phyloP scores from a whole-genome alignment of 1,284 basidiomycete genomes.

The Cronartium quercuum region DNA sequence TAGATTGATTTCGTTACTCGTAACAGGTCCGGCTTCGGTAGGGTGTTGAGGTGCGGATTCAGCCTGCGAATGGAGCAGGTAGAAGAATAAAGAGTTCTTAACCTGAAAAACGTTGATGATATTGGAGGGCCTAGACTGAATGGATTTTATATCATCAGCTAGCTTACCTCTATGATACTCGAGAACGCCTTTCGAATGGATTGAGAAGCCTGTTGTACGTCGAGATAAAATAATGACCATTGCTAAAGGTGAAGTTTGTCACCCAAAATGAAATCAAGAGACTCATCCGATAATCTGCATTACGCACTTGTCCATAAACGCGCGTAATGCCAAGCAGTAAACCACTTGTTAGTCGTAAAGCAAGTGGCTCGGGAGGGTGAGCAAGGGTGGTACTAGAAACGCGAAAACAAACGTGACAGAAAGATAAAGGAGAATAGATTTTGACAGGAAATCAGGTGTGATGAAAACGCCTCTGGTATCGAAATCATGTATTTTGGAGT shows the following conservation, averaged over 20 bases:
- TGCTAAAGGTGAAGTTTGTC: background rate
- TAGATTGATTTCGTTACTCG: background rate
- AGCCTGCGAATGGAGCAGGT: no score
- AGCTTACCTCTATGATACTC: background rate
- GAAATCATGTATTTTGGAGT: background rate
- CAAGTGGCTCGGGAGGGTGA: slow-evolving; percentile 33
- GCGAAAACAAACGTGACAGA: background rate
- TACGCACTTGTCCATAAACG: slow-evolving; percentile 35
- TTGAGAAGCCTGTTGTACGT: slow-evolving; percentile 34
- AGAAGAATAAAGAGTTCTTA: no score
- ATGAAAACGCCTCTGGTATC: background rate
- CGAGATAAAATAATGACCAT: slow-evolving; percentile 31
- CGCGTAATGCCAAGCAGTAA: slow-evolving; percentile 34
- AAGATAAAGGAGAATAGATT: background rate
- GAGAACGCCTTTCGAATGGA: slow-evolving; percentile 16
- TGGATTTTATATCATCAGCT: background rate
- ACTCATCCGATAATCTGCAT: background rate
- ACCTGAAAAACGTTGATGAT: no score
- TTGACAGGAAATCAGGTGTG: background rate
- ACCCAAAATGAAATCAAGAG: background rate
- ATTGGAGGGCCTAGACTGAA: no score
- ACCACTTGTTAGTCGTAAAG: slow-evolving; percentile 27
- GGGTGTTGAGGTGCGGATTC: background rate
- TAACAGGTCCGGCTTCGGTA: background rate
- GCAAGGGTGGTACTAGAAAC: slow-evolving; percentile 17